Base-by-base conservation (phyloP, 139 green algal species). In the Closterium sp. region DNA sequence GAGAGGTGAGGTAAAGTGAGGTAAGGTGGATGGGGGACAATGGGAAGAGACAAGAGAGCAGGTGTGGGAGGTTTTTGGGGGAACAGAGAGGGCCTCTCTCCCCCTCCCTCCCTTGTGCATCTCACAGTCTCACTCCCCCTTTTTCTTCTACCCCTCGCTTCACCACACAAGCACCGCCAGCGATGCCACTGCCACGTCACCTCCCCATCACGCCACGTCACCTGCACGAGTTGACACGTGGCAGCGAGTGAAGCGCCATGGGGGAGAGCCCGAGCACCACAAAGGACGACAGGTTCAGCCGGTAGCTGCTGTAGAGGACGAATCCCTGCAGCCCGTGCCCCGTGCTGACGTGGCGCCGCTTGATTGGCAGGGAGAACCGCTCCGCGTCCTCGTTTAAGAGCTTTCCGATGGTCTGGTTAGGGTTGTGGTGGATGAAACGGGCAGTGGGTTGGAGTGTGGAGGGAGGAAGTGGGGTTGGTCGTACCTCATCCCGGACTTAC, bases 311-410 rank as follows among this genome's bases (percentile, higher is more conserved):
- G 89, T 42, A 92, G 27, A 92, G 73, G 1, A 92, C 89, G 89
- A 92, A 92, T 27, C 86, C 86, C 86, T 89, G 86, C 30, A 50
- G 86, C 86, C 30, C 86, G 99, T 87, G 85, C 1, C 85, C 85
- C 22, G n/a, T 87, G n/a, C 28, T 87, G 85, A 87, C 28, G 85
- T 87, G 85, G 85, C 85, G 85, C 85, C 85, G 85, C n/a, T 31
- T 30, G 9, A 87, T 87, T 19, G 28, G 85, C 85, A 87, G 9
- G 22, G 85, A 30, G 85, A 32, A 87, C 9, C 85, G 85, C n/a
- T 87, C 85, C 85, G 28, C n/a, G 2, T 34, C 85, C 85, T 87
- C 85, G 28, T 31, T 87, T 31, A 87, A 24, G 2, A 87, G 62
- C 62, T 79, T 79, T 27, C 17, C 62, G 17, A 79, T 24, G 62